Evolutionary conservation across 2,329 filamentous ascomycete species (phyloP).

Genomic region (Fusarium albidum): DNA sequence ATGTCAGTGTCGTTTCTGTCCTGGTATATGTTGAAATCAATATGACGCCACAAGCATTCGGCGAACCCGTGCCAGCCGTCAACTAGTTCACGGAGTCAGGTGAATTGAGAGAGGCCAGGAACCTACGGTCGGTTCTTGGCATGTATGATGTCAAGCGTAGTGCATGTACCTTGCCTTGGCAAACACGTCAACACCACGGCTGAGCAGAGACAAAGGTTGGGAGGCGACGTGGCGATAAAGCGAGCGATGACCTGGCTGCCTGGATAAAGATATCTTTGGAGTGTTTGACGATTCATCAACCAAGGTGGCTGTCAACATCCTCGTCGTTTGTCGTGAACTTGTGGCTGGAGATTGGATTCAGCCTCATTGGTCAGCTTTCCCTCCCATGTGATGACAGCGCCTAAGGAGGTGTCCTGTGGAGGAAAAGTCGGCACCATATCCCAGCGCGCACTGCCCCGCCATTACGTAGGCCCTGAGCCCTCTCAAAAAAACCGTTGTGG

Average conservation of each 20-base stretch:
- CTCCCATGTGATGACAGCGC: conserved; percentile 3
- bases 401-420: not conserved
- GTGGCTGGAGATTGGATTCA: too few species aligned
- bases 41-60: too few species aligned
- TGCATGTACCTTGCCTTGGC: not conserved
- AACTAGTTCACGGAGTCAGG: too few species aligned
- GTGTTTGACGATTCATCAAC: too few species aligned
- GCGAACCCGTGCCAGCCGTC: too few species aligned
- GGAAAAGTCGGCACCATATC: not conserved
- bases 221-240: conserved; percentile 2
- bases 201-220: conserved; percentile 4
- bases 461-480: conserved; percentile 44
- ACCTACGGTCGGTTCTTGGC: not conserved
- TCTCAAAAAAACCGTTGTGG: conserved; percentile 18
- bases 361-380: not conserved
- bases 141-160: not conserved
- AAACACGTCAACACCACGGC: conserved; percentile 3
- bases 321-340: too few species aligned
- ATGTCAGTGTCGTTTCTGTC: not conserved
- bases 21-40: not conserved
- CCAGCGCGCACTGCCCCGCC: conserved; percentile 44
- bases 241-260: too few species aligned
- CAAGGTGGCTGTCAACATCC: too few species aligned
- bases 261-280: too few species aligned
- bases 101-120: not conserved